Percentiles rank a stretch among this genome's conserved stretches.
phyloP scores from a whole-genome alignment of 2,329 filamentous ascomycete species.

The Sclerotinia subarctica region DNA sequence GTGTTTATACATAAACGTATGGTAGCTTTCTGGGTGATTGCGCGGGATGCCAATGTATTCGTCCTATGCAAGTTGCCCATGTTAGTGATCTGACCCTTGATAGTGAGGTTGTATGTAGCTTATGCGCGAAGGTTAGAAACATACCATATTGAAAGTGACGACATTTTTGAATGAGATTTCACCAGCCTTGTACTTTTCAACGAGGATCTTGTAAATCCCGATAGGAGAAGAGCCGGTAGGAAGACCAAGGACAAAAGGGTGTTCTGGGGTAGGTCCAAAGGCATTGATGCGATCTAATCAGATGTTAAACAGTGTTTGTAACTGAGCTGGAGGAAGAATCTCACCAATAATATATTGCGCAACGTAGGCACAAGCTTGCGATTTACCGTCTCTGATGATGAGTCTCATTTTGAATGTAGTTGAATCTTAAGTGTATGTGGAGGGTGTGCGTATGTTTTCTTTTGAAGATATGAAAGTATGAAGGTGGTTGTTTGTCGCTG shows the following conservation, averaged over 20 bases:
- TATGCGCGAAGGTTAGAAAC: constrained; percentile 26
- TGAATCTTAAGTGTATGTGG: neutral
- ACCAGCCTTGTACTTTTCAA: constrained; percentile 66
- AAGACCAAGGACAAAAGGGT: constrained; percentile 78
- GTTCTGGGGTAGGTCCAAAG: constrained; percentile 67
- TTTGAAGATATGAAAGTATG: neutral
- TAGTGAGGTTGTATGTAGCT: neutral
- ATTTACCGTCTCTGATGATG: constrained; percentile 73
- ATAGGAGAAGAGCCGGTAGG: constrained; percentile 81
- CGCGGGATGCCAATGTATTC: constrained; percentile 82
- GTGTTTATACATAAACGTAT: constrained; percentile 91
- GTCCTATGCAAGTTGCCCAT: constrained; percentile 50
- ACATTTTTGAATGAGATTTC: constrained; percentile 82
- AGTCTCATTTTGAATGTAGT: constrained; percentile 60
- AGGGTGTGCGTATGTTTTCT: neutral
- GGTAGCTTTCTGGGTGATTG: constrained; percentile 82
- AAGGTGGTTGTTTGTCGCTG: neutral
- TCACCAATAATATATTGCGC: constrained; percentile 75
- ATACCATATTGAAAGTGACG: constrained; percentile 87
- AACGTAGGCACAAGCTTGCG: constrained; percentile 69
- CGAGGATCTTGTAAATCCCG: constrained; percentile 72
- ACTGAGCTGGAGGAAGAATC: constrained; percentile 26
- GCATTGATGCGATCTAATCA: constrained; percentile 67
- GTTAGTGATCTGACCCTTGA: constrained; percentile 3
- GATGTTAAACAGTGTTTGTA: neutral